Percentiles rank a stretch among this genome's conserved stretches.
phyloP scores from a whole-genome alignment of 176 grass and related monocot species.

The Zea luxurians region DNA sequence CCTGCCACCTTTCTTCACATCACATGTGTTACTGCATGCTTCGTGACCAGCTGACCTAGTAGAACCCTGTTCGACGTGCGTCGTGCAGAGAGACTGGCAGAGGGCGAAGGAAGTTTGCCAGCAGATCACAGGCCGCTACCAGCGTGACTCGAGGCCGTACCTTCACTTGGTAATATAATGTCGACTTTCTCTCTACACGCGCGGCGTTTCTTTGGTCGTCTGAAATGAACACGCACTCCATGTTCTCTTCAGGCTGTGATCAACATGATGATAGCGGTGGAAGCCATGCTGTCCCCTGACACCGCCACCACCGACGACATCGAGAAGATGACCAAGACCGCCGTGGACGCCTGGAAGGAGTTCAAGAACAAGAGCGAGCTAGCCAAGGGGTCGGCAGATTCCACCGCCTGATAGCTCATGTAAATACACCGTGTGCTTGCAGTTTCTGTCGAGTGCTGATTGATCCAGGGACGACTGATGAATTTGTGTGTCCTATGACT shows the following conservation, averaged over 20 bases:
- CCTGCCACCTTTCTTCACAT: not conserved
- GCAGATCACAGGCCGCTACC: slow-evolving; percentile 30
- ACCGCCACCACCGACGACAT: slow-evolving; percentile 40
- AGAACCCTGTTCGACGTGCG: not conserved
- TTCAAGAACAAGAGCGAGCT: slow-evolving; percentile 45
- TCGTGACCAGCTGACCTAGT: not conserved
- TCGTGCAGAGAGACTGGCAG: slow-evolving; percentile 52
- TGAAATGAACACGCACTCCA: no score
- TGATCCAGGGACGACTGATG: not conserved
- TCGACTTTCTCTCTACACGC: not conserved
- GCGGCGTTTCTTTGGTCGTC: no score
- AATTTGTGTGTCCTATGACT: not conserved
- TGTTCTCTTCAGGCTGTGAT: slow-evolving; percentile 50
- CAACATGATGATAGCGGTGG: slow-evolving; percentile 67
- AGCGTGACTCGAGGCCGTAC: slow-evolving; percentile 54
- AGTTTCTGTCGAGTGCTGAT: slow-evolving; percentile 2
- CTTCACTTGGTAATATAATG: slow-evolving; percentile 56
- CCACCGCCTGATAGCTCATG: slow-evolving; percentile 5
- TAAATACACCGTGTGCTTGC: not conserved
- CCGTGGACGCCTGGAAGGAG: slow-evolving; percentile 48
- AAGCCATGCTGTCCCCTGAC: slow-evolving; percentile 45
- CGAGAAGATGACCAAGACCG: slow-evolving; percentile 38
- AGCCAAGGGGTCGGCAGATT: slow-evolving; percentile 14
- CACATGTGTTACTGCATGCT: not conserved
- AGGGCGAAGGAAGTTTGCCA: slow-evolving; percentile 55